These are phyloP conservation scores for Verbascum thapsus DNA, from an alignment of 257 asterid species.

Conservation along the genomic window DNA sequence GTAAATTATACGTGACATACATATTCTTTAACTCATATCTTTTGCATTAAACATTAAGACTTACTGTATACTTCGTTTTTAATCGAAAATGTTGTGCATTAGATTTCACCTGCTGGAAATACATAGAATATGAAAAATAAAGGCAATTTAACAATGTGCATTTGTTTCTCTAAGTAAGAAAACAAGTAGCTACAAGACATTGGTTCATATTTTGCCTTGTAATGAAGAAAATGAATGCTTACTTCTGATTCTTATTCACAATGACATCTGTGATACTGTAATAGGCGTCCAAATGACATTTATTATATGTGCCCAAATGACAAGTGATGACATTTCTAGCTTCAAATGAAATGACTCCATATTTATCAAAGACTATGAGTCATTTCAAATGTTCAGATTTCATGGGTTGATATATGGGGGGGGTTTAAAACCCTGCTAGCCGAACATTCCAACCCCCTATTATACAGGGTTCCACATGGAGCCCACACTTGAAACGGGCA, in stretches of 20 bases:
- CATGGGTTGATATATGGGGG: neutral
- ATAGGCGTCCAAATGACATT: neutral
- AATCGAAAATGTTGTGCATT: neutral
- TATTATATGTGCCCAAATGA: neutral
- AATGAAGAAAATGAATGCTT: neutral
- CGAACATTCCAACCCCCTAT: too few relatives aligned
- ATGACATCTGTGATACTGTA: conserved; percentile 1
- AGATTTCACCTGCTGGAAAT: neutral
- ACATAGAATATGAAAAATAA: neutral
- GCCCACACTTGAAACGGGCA: too few relatives aligned
- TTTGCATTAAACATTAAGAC: conserved; percentile 5
- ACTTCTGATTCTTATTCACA: neutral
- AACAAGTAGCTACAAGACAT: conserved; percentile 14
- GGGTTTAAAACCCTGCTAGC: too few relatives aligned
- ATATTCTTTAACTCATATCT: conserved; percentile 7
- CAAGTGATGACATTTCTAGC: neutral
- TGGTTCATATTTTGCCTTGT: conserved; percentile 4
- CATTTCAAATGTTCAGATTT: conserved; percentile 2
- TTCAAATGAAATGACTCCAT: too few relatives aligned
- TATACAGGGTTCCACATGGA: too few relatives aligned
- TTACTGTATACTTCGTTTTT: neutral
- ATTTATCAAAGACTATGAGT: too few relatives aligned
- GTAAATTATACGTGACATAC: conserved; percentile 23
- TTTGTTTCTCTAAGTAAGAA: conserved; percentile 11
- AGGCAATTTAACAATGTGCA: neutral